Percentiles rank a stretch among this genome's conserved stretches.
These are phyloP conservation scores for Salvia hispanica DNA, from an alignment of 257 asterid species.

Conservation along the genomic window DNA sequence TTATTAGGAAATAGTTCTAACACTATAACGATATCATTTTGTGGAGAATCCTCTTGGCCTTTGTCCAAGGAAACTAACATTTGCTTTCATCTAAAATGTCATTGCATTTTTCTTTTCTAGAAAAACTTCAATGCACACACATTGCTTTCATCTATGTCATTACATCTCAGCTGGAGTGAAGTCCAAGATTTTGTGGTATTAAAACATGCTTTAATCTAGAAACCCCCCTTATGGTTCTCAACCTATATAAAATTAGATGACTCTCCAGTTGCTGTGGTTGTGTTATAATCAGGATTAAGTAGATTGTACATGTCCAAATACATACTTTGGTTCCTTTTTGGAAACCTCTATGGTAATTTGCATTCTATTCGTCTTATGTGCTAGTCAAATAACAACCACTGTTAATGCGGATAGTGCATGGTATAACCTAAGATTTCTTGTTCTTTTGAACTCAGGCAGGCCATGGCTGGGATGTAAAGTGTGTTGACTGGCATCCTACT, in stretches of 20 bases:
- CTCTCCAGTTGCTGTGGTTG: conserved; percentile 13
- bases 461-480: conserved; percentile 99
- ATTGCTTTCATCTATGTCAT: too few species aligned
- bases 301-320: conserved; percentile 1
- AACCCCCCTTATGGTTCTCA: conserved; percentile 3
- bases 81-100: too few species aligned
- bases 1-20: too few species aligned
- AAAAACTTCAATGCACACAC: too few species aligned
- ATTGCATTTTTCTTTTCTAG: too few species aligned
- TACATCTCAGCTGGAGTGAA: neutral
- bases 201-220: conserved; percentile 3
- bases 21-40: too few species aligned
- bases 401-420: conserved; percentile 24
- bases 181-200: conserved; percentile 11
- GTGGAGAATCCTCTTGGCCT: too few species aligned
- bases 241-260: conserved; percentile 7
- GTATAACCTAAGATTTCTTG: conserved; percentile 60
- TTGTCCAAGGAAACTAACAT: too few species aligned
- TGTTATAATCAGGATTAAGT: neutral
- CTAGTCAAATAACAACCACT: neutral
- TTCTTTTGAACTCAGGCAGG: conserved; percentile 96
- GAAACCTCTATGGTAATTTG: conserved; percentile 1
- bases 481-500: conserved; percentile 99
- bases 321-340: conserved; percentile 4
- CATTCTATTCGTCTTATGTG: conserved; percentile 1